phyloP scores from a whole-genome alignment of 1,284 basidiomycete genomes.

The Ustilago vetiveriae region DNA sequence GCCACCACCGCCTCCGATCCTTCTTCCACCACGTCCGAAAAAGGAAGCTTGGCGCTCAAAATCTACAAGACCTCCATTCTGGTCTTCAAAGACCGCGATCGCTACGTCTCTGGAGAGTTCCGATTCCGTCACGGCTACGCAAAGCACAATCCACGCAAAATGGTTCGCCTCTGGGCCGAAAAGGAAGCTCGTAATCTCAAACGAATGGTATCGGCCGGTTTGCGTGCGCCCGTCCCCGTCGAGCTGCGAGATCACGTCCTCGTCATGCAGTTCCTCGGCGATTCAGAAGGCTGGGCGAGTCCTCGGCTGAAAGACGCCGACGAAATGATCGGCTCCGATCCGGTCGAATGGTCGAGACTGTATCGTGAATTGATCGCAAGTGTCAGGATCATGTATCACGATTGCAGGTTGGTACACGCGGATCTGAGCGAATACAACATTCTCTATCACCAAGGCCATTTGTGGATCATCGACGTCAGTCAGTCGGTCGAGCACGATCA shows the following conservation, averaged over 20 bases:
- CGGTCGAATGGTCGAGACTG: conserved; percentile 68
- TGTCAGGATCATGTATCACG: conserved; percentile 85
- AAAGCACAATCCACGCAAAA: conserved; percentile 93
- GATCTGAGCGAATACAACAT: conserved; percentile 99
- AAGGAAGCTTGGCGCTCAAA: conserved; percentile 75
- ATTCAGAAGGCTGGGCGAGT: conserved; percentile 59
- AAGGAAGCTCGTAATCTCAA: conserved; percentile 98
- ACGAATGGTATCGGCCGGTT: conserved; percentile 80
- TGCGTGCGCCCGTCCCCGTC: conserved; percentile 85
- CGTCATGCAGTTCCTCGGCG: conserved; percentile 91
- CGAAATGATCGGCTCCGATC: conserved; percentile 44
- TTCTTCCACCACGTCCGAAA: background rate
- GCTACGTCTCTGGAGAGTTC: conserved; percentile 88
- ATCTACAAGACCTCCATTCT: conserved; percentile 99
- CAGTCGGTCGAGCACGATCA: conserved; percentile 99
- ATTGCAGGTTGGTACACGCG: conserved; percentile 93
- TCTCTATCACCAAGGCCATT: conserved; percentile 76
- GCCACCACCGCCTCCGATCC: conserved; percentile 46
- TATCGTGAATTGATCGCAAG: conserved; percentile 84
- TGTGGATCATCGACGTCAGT: conserved; percentile 97
- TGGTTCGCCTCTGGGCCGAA: conserved; percentile 98
- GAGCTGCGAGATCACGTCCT: conserved; percentile 97
- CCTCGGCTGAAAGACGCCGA: conserved; percentile 63
- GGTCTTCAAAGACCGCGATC: conserved; percentile 94
- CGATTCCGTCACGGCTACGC: conserved; percentile 93